Base-by-base conservation (phyloP, 2,329 filamentous ascomycete genomes). In the Thermothelomyces thermophilus region DNA sequence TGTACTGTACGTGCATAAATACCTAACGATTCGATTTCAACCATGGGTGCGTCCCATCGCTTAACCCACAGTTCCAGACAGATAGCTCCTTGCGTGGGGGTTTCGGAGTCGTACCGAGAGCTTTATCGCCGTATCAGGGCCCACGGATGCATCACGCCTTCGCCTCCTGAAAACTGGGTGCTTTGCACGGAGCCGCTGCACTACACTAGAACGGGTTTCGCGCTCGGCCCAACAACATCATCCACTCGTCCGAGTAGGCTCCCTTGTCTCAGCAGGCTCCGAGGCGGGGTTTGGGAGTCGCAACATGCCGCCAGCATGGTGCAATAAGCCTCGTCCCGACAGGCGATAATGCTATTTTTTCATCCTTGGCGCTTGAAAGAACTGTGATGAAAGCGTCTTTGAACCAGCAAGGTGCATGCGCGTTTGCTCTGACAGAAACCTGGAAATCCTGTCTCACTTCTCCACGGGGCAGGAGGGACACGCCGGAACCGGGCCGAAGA, bases 51-150 rank as follows among this genome's bases (percentile, higher is more conserved):
- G 24, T 31, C 20, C 41, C 41, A 30, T 52, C 46, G 40, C 46
- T 48, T 53, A 35, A 47, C 30, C 45, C 48, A 16, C 36, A 50
- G 35, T 49, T 45, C 17, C 37, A 39, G 35, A 41, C 24, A 41
- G 28, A 5, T 33, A 16, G 11, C 20, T 9, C 19, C 35, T 30
- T 41, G 49, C 55, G 56, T 58, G 56, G 55, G 56, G 55, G 57
- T 57, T 35, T 31, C 33, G 35, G 35, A 24, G 39, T 46, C 47
- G 28, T 41, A 54, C 43, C 19, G n/a, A 16, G 39, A 19, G 26
- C 24, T 41, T 36, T 44, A 47, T 54, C 52, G 11, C 22, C 43
- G 44, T 51, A 44, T 48, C 43, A 42, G 48, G 34, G 41, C 35
- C 16, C 35, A 20, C 31, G 16, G 10, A 22, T 51, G 24, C 42